Evolutionary conservation across 1,284 basidiomycete species (phyloP).

Genomic region (Cutaneotrichosporon sp.): DNA sequence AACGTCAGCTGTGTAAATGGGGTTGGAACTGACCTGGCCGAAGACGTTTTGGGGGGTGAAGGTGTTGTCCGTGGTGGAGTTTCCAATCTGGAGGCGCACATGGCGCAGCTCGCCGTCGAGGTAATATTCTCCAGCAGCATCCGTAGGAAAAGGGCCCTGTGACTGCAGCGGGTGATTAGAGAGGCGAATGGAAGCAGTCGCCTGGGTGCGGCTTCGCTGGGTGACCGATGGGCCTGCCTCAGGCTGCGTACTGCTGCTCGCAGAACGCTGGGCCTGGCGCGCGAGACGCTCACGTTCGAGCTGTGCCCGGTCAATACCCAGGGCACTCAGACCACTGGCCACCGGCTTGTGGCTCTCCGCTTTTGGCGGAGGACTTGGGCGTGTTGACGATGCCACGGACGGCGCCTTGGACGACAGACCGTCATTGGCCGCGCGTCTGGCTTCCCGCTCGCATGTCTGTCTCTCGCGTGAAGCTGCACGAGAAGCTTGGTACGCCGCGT

Average conservation of each 20-base stretch:
- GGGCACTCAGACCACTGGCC: slow-evolving; percentile 11
- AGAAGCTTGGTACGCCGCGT: slow-evolving; percentile 26
- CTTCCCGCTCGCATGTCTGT: slow-evolving; percentile 10
- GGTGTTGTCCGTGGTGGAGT: slow-evolving; percentile 23
- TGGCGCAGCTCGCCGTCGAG: slow-evolving; percentile 47
- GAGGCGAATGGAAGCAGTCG: neutral
- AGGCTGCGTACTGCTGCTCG: neutral
- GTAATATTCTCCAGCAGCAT: slow-evolving; percentile 49
- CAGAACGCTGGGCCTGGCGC: slow-evolving; percentile 34
- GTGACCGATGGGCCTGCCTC: neutral
- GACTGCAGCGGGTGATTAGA: slow-evolving; percentile 40
- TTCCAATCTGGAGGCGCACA: slow-evolving; percentile 32
- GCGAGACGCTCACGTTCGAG: slow-evolving; percentile 47
- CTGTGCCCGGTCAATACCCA: slow-evolving; percentile 43
- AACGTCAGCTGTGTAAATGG: neutral
- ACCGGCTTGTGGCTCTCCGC: neutral
- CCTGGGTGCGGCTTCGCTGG: neutral
- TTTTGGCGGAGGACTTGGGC: neutral
- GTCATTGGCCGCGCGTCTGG: slow-evolving; percentile 7
- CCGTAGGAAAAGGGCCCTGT: slow-evolving; percentile 32
- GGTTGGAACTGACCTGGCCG: slow-evolving; percentile 34
- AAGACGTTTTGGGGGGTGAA: slow-evolving; percentile 37
- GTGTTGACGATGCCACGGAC: slow-evolving; percentile 8
- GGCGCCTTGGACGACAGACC: slow-evolving; percentile 7
- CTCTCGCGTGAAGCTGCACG: slow-evolving; percentile 23